phyloP scores from a whole-genome alignment of 495 filamentous ascomycete species.

The Oidiodendron maius region DNA sequence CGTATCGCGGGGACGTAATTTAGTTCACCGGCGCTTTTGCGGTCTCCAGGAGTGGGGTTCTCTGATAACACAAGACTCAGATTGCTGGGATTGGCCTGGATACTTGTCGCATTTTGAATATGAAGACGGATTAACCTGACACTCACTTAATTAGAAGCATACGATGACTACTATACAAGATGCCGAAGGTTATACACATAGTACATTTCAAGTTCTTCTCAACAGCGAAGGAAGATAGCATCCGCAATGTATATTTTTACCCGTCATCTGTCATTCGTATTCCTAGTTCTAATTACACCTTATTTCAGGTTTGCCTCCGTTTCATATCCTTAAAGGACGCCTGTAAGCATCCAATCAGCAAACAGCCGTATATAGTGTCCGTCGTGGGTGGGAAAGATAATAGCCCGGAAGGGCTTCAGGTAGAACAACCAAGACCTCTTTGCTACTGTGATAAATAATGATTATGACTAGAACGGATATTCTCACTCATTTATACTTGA shows the following conservation, averaged over 20 bases:
- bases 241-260: neutral
- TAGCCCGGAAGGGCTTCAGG: constrained; percentile 55
- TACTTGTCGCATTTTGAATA: too few relatives aligned
- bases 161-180: neutral
- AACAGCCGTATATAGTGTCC: constrained; percentile 51
- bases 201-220: neutral
- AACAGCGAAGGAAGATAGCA: neutral
- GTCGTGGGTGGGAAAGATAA: constrained; percentile 56
- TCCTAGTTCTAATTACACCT: neutral
- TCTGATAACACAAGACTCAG: too few relatives aligned
- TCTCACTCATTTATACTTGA: constrained; percentile 58
- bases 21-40: too few relatives aligned
- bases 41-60: too few relatives aligned
- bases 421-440: constrained; percentile 26
- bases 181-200: neutral
- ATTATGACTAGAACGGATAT: constrained; percentile 8
- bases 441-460: neutral
- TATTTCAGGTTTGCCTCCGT: constrained; percentile 6
- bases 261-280: neutral
- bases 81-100: too few relatives aligned
- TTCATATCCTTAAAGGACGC: constrained; percentile 29
- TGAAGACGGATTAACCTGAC: too few relatives aligned
- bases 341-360: constrained; percentile 39
- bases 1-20: too few relatives aligned
- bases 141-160: neutral